Conservation (phyloP, 164 flowering plant species). For the Echeveria elegans region DNA sequence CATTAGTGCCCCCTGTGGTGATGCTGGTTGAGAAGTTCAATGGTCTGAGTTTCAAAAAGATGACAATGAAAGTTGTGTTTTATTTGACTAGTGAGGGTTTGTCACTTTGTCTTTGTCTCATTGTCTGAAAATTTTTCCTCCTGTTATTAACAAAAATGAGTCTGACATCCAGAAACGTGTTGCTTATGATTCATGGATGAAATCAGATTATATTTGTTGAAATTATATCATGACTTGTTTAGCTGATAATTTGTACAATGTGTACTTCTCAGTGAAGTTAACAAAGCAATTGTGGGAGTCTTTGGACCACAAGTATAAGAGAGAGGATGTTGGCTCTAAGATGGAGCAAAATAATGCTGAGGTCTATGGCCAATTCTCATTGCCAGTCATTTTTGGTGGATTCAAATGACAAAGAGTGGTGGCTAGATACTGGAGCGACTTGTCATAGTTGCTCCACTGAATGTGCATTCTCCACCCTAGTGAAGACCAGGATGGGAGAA, state of each 20-base stretch:
- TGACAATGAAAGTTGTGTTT: background rate
- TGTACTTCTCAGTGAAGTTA: background rate
- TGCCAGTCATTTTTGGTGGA: background rate
- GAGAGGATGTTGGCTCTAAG: background rate
- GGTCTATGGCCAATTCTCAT: too few relatives aligned
- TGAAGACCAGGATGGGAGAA: too few relatives aligned
- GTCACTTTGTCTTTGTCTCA: background rate
- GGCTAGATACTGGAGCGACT: background rate
- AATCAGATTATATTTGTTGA: background rate
- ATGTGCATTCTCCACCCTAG: background rate
- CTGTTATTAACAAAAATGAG: background rate
- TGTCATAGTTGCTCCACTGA: background rate
- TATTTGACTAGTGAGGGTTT: background rate
- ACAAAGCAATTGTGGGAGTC: background rate
- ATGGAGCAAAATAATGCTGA: background rate
- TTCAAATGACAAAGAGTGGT: background rate
- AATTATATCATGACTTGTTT: background rate
- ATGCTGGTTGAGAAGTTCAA: background rate
- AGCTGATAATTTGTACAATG: background rate
- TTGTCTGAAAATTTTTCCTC: background rate
- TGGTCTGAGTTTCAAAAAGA: background rate
- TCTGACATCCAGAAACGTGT: background rate
- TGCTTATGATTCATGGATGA: background rate
- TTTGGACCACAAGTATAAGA: background rate
- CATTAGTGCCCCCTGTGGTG: background rate